Conservation (phyloP, 257 asterid species). For the Nicotiana undulata region DNA sequence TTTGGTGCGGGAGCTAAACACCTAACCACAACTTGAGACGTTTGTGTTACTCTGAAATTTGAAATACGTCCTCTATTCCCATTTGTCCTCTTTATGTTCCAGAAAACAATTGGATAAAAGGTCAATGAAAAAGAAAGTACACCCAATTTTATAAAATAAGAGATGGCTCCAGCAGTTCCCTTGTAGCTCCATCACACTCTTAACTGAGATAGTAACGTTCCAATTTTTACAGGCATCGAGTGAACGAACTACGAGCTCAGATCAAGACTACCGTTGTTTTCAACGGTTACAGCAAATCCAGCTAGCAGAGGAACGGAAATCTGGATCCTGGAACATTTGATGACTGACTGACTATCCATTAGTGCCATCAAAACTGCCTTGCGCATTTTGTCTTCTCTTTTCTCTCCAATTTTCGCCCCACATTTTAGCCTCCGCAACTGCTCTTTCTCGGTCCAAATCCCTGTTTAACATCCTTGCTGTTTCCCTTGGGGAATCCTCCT, state of each 20-base stretch:
- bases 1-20: background rate
- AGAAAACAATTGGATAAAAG: background rate
- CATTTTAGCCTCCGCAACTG: slow-evolving; percentile 97
- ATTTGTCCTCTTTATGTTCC: slow-evolving; percentile 1
- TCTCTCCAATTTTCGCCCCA: slow-evolving; percentile 98
- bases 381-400: slow-evolving; percentile 62
- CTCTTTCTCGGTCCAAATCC: slow-evolving; percentile 83
- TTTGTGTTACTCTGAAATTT: background rate
- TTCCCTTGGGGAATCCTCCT: slow-evolving; percentile 77
- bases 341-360: slow-evolving; percentile 36
- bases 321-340: background rate
- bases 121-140: background rate
- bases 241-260: background rate
- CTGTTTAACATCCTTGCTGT: slow-evolving; percentile 55
- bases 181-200: slow-evolving; percentile 1
- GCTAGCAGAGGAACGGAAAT: background rate
- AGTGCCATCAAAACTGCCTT: slow-evolving; percentile 55
- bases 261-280: background rate
- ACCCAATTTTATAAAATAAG: no score
- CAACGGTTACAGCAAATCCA: background rate
- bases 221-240: background rate
- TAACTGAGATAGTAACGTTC: background rate
- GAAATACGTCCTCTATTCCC: slow-evolving; percentile 19
- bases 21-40: background rate
- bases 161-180: slow-evolving; percentile 1